These are phyloP conservation scores for Euclidium syriacum DNA, from an alignment of 345 rosid species.

Conservation along the genomic window DNA sequence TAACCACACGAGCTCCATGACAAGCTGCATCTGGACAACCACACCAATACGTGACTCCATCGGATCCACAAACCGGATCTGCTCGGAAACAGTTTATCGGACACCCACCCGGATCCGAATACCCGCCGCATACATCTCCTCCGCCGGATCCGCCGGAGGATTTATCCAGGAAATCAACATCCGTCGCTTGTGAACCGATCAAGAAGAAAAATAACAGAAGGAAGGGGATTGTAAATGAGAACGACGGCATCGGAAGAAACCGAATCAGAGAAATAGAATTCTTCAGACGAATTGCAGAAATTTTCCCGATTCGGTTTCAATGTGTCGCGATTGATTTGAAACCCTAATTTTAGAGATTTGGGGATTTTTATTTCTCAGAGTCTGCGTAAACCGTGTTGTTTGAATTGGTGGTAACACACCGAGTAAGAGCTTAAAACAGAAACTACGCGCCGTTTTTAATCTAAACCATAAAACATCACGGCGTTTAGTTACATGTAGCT, in stretches of 20 bases:
- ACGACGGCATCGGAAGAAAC: conserved; percentile 17
- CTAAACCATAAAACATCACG: neutral
- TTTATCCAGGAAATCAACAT: conserved; percentile 6
- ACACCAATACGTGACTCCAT: conserved; percentile 92
- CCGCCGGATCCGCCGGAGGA: conserved; percentile 28
- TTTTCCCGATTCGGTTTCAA: too few species aligned
- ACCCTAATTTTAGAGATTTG: conserved; percentile 25
- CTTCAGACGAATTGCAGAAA: too few species aligned
- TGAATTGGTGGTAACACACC: neutral
- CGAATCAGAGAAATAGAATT: too few species aligned
- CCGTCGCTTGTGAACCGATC: conserved; percentile 31
- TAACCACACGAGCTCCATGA: conserved; percentile 56
- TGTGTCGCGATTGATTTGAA: neutral
- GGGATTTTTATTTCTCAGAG: conserved; percentile 13
- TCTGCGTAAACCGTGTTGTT: conserved; percentile 8
- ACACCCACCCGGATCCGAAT: conserved; percentile 35
- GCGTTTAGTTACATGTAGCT: too few species aligned
- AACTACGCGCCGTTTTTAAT: neutral
- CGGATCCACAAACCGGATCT: conserved; percentile 82
- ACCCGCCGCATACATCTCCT: conserved; percentile 35
- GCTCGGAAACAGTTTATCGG: conserved; percentile 76
- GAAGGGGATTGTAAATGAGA: neutral
- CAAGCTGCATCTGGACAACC: conserved; percentile 89
- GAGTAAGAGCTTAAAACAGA: too few species aligned
- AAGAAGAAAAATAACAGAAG: conserved; percentile 13